phyloP scores from a whole-genome alignment of 179 eudicot genomes.

The Carnegiea gigantea region DNA sequence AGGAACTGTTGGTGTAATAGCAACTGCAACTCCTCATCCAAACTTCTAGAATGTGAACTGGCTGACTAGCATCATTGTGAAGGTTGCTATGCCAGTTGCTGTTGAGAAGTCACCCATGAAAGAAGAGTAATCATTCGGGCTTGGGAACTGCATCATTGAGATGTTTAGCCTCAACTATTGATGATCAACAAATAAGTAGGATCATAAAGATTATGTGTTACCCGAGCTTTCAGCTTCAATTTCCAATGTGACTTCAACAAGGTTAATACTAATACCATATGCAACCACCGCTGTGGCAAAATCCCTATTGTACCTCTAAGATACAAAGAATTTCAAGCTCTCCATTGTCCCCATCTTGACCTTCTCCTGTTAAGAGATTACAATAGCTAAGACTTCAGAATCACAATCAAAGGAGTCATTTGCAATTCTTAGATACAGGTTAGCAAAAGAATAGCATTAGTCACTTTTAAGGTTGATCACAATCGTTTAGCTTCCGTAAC shows the following conservation, averaged over 20 bases:
- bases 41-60: slow-evolving; percentile 89
- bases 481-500: slow-evolving; percentile 87
- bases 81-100: slow-evolving; percentile 93
- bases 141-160: slow-evolving; percentile 38
- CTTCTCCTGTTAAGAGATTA: slow-evolving; percentile 58
- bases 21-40: slow-evolving; percentile 98
- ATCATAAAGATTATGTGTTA: too few species aligned
- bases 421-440: too few species aligned
- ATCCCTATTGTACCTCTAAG: slow-evolving; percentile 83
- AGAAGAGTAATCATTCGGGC: slow-evolving; percentile 93
- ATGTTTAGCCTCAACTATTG: neutral
- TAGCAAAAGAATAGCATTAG: too few species aligned
- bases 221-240: too few species aligned
- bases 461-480: slow-evolving; percentile 40
- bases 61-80: slow-evolving; percentile 91
- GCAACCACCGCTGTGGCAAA: slow-evolving; percentile 97
- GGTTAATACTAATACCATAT: slow-evolving; percentile 41
- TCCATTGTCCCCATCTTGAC: slow-evolving; percentile 95
- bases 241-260: too few species aligned
- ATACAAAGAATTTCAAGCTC: slow-evolving; percentile 88
- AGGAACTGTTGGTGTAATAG: slow-evolving; percentile 91
- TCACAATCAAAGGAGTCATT: too few species aligned
- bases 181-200: neutral
- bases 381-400: neutral
- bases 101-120: slow-evolving; percentile 99